A percentile compares a stretch with the other conserved stretches of the same genome.
Conservation (phyloP, 208 protist species). For the Acanthamoeba divionensis region DNA sequence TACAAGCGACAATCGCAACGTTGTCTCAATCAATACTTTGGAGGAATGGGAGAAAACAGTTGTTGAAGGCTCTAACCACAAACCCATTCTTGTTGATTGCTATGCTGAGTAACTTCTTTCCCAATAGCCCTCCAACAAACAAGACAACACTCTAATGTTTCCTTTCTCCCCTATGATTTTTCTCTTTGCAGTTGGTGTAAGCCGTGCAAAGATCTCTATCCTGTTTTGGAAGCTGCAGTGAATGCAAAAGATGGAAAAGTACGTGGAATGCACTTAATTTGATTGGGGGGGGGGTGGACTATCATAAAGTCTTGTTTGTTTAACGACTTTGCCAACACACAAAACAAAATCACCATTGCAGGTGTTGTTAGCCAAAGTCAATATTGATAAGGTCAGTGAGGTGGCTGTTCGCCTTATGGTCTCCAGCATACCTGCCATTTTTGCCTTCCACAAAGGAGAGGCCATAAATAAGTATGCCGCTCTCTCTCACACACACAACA, state of each 20-base stretch:
- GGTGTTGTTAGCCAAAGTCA: constrained; percentile 19
- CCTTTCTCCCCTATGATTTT: background rate
- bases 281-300: background rate
- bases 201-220: background rate
- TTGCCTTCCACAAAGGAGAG: constrained; percentile 34
- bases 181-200: constrained; percentile 29
- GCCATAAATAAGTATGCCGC: constrained; percentile 2
- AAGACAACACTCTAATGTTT: background rate
- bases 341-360: background rate
- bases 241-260: background rate
- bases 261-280: background rate
- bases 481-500: background rate
- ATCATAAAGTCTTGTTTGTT: background rate
- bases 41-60: constrained; percentile 32
- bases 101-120: constrained; percentile 16
- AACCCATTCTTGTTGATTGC: constrained; percentile 42
- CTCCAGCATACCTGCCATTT: constrained; percentile 35
- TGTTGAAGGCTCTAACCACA: background rate
- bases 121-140: background rate
- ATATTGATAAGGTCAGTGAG: background rate
- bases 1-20: too few relatives aligned
- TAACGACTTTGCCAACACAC: background rate
- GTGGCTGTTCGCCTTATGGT: constrained; percentile 31
- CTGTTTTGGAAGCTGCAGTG: background rate
- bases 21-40: background rate